Base-by-base conservation (phyloP, 805 yeast genomes). In the Sugiyamaella americana region DNA sequence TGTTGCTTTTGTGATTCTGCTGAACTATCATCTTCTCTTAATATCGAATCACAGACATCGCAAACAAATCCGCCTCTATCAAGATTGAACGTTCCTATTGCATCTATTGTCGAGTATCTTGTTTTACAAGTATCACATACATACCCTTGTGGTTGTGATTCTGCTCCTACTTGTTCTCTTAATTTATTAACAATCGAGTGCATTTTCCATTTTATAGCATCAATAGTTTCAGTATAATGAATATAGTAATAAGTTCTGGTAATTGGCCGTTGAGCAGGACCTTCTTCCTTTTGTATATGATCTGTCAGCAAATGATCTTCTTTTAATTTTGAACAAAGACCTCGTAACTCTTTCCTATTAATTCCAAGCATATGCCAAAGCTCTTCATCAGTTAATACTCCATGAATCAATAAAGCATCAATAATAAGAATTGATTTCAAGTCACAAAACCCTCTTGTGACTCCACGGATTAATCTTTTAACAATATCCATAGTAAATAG, bases 131-230 rank as follows among this genome's bases (percentile, higher is more conserved):
- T 70, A 5, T 95, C 89, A 62, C 98, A 93, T 49, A 86, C 75
- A 61, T 85, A 93, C 2, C 98, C 98, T 59, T 93, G 95, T 1
- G 97, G 95, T 55, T 87, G 89, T 21, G 87, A 80, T 58, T 83
- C 85, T 34, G 80, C 84, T 43, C 87, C 81, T 67, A 91, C 76
- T 58, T 88, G 95, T 52, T 84, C 86, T 60, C 87, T 87, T 47
- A 89, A 72, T 46, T 73, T 64, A 55, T 82, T 82, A 11, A 87
- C 97, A 22, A 93, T 75, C 40, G 85, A 78, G 63, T 91, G 96
- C 49, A 91, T 85, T 60, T 89, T 88, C 98, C 98, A 93, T 66
- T 93, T 93, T 61, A 93, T 80, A 2, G 96, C 80, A 67, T 93
- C 98, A 36, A 93, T 86, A 0, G 98, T 95, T 63, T 88, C 95